Percentiles rank a stretch among this genome's conserved stretches.
phyloP scores from a whole-genome alignment of 2,329 filamentous ascomycete species.

The Colletotrichum liriopes region DNA sequence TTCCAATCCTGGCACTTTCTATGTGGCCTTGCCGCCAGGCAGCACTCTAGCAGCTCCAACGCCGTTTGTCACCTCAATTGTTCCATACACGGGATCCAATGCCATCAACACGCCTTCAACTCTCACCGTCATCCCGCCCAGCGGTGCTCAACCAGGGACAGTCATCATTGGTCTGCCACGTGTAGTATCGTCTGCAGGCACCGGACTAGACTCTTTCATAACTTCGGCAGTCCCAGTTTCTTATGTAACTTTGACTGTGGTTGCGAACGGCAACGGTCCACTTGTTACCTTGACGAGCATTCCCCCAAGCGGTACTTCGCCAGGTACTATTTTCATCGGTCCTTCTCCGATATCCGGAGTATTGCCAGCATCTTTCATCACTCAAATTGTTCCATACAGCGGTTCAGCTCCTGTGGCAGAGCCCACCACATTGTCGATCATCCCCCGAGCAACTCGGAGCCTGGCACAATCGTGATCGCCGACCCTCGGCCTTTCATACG shows the following conservation, averaged over 20 bases:
- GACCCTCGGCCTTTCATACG: slow-evolving; percentile 6
- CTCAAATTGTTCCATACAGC: background rate
- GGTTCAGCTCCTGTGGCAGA: background rate
- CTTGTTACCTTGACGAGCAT: slow-evolving; percentile 6
- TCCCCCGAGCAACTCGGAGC: background rate
- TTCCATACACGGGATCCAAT: slow-evolving; percentile 12
- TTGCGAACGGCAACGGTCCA: background rate
- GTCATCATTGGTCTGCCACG: slow-evolving; percentile 29
- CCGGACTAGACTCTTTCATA: slow-evolving; percentile 11
- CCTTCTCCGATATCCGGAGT: slow-evolving; percentile 1
- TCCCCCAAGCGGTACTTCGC: background rate
- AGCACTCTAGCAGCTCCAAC: background rate
- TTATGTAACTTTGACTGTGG: slow-evolving; percentile 1
- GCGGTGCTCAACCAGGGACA: slow-evolving; percentile 24
- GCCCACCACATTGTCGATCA: background rate
- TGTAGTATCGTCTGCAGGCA: background rate
- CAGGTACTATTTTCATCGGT: slow-evolving; percentile 17
- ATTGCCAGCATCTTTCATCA: background rate
- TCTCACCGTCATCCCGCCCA: slow-evolving; percentile 30
- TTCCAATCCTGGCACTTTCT: slow-evolving; percentile 11
- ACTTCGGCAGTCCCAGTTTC: slow-evolving; percentile 9
- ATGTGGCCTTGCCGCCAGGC: slow-evolving; percentile 22
- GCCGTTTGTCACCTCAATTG: slow-evolving; percentile 22
- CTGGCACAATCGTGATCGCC: slow-evolving; percentile 2
- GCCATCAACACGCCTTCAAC: slow-evolving; percentile 30